Base-by-base conservation (phyloP, 345 rosid genomes). In the Gossypioides kirkii region DNA sequence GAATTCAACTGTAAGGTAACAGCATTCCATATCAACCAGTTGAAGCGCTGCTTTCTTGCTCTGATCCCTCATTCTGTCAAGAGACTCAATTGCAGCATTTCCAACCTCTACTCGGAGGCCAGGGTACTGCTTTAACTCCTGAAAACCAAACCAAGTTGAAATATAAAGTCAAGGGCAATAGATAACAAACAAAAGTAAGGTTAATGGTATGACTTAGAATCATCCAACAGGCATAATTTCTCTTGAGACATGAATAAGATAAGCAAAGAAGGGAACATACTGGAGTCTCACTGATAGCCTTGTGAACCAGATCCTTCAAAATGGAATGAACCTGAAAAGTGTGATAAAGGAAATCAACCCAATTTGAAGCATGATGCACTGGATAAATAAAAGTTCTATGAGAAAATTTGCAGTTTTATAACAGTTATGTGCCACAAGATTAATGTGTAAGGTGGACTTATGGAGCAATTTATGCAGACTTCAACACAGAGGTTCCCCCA, bases 51-150 rank as follows among this genome's bases (percentile, higher is more conserved):
- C 93, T 82, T 95, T 95, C 83, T 84, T 88, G 84, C 99, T 95
- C 69, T 79, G 86, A 20, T 88, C 97, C 77, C 85, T 89, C 99
- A 95, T 95, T 82, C 85, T 87, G 2, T 92, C 99, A 7, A 95
- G 93, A 7, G 98, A 95, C 49, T 91, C 97, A 23, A 85, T 63
- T 61, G 99, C 99, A 20, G 99, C 99, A 74, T 95, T 92, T 60
- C 83, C 74, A 53, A 95, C 97, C 80, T 92, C 98, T 26, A 85
- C 98, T 83, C 98, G 86, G 64, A 95, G 89, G 69, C 90, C 94
- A 73, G 99, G 99, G 73, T 92, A 95, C 83, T 95, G 99, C 86
- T 88, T 91, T 67, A 95, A 79, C 79, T 95, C 99, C 99, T 95
- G 90, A 68, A 71, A 80, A 72, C 61, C 75, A 76, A 79, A 61